phyloP scores from a whole-genome alignment of 2,329 filamentous ascomycete genomes.

The Arthrinium phaeospermum region DNA sequence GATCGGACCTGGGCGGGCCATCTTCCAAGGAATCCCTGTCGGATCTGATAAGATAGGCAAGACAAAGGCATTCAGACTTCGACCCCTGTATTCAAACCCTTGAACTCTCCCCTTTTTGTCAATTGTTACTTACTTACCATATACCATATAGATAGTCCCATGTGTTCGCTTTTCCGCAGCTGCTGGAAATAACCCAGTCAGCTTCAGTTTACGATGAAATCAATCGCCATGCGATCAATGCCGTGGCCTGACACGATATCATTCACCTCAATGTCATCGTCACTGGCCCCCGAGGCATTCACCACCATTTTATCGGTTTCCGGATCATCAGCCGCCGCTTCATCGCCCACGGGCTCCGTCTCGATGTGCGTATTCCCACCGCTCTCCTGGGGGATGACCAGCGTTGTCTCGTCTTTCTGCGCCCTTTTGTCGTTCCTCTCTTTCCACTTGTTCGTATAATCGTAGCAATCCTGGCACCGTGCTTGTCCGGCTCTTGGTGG shows the following conservation, averaged over 20 bases:
- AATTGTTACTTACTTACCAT: not conserved
- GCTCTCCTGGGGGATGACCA: not conserved
- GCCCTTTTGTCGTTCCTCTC: not conserved
- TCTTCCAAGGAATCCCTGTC: not conserved
- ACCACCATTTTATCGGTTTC: too few species aligned
- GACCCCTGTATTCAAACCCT: not conserved
- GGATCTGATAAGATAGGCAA: constrained; percentile 9
- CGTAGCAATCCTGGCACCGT: not conserved
- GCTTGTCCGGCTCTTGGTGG: not conserved
- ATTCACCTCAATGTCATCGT: too few species aligned
- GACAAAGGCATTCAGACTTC: not conserved
- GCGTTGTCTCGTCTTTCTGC: not conserved
- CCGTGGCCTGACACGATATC: not conserved
- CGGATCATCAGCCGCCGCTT: too few species aligned
- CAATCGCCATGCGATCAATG: not conserved
- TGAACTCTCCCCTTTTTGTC: not conserved
- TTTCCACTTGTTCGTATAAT: too few species aligned
- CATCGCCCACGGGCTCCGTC: too few species aligned
- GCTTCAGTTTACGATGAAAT: not conserved
- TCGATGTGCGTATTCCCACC: too few species aligned
- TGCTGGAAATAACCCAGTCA: not conserved
- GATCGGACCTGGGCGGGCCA: not conserved
- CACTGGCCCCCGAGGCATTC: too few species aligned
- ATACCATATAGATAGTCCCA: not conserved
- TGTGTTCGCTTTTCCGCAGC: not conserved